Evolutionary conservation across 495 filamentous ascomycete species (phyloP).

Genomic region (Trichocladium antarcticum): DNA sequence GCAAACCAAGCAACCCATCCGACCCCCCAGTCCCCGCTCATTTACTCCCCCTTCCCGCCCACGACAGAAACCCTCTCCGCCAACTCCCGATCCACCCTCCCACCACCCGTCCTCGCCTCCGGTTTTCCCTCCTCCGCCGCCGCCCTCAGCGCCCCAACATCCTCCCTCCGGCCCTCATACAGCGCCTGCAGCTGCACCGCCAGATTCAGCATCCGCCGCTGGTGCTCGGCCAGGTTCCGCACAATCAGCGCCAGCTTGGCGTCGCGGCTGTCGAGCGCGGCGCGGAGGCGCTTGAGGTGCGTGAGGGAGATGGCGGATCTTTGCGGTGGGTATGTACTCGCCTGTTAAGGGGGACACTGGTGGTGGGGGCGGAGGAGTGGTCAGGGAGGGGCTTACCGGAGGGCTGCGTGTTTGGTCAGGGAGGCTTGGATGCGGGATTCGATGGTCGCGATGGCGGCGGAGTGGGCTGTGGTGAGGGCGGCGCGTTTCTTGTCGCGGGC

Average conservation of each 20-base stretch:
- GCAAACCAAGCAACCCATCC: neutral
- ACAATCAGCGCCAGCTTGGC: conserved; percentile 11
- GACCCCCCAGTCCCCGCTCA: neutral
- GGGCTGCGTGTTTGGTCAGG: conserved; percentile 12
- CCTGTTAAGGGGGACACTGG: neutral
- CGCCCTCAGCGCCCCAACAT: conserved; percentile 7
- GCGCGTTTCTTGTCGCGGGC: conserved; percentile 17
- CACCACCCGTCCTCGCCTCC: neutral
- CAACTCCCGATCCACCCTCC: neutral
- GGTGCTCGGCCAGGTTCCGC: conserved; percentile 16
- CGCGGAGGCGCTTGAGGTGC: conserved; percentile 8
- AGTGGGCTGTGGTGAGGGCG: conserved; percentile 12
- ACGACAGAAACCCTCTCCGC: neutral
- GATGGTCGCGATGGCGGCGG: conserved; percentile 5
- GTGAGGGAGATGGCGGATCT: neutral
- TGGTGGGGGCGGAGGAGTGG: neutral
- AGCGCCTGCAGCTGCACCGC: conserved; percentile 18
- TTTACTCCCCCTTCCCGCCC: neutral
- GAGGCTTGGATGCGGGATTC: conserved; percentile 14
- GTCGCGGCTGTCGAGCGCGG: conserved; percentile 20
- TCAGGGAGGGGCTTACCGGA: conserved; percentile 11
- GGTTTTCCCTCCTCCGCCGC: neutral
- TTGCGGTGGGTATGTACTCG: neutral
- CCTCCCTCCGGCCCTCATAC: conserved; percentile 17
- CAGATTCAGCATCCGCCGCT: conserved; percentile 15